Conservation (phyloP, 1,139 yeast species). For the Meyerozyma sp. region DNA sequence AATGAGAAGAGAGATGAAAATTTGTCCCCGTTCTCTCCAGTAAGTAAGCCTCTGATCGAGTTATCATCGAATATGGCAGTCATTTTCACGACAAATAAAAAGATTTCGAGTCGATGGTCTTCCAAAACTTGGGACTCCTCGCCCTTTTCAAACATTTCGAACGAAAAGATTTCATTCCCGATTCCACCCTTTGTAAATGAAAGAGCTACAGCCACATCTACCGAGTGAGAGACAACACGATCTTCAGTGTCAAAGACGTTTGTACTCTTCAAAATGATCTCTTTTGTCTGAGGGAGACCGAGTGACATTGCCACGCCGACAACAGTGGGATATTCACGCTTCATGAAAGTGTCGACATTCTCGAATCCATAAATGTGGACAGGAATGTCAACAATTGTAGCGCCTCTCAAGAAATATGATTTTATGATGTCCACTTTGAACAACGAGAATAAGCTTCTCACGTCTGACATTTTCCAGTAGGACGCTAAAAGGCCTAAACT, state of each 20-base stretch:
- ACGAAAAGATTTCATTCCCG: slow-evolving; percentile 29
- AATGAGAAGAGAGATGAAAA: neutral
- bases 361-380: slow-evolving; percentile 28
- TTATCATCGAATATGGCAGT: slow-evolving; percentile 35
- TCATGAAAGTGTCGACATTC: slow-evolving; percentile 20
- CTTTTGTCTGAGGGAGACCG: neutral
- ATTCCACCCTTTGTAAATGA: slow-evolving; percentile 42
- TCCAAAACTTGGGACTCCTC: slow-evolving; percentile 15
- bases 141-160: slow-evolving; percentile 6
- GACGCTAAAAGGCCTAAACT: slow-evolving; percentile 12
- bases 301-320: neutral
- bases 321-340: slow-evolving; percentile 15
- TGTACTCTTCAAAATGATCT: neutral
- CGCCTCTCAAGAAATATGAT: slow-evolving; percentile 36
- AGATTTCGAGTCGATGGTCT: slow-evolving; percentile 24
- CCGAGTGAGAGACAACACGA: slow-evolving; percentile 24
- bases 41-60: neutral
- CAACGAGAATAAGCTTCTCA: slow-evolving; percentile 21
- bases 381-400: slow-evolving; percentile 33
- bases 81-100: slow-evolving; percentile 26
- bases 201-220: slow-evolving; percentile 37
- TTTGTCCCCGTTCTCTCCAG: neutral
- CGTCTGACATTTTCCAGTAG: slow-evolving; percentile 8
- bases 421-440: slow-evolving; percentile 29
- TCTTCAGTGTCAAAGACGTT: neutral